Base-by-base conservation (phyloP, 1,284 basidiomycete species). In the Fomitopsis palustris region DNA sequence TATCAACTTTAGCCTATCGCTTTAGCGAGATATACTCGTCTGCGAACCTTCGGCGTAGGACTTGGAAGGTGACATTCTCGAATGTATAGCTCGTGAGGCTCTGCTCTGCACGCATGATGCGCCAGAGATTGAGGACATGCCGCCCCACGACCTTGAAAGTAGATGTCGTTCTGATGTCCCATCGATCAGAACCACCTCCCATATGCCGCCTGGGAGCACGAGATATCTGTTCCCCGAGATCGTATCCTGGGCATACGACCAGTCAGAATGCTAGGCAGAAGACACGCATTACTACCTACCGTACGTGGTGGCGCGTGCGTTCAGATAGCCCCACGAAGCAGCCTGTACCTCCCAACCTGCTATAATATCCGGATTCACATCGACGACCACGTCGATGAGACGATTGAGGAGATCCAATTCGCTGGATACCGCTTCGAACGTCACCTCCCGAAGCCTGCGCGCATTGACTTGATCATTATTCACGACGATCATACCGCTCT, bases 41-140 rank as follows among this genome's bases (percentile, higher is more conserved):
- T 3, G 54, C 64, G 60, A 57, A 93, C 93, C 95, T 80, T 71
- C 79, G 79, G 37, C 81, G 82, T 7, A 98, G 77, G 9, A 95
- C 69, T 65, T 95, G 86, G 66, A 93, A 95, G 0, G 81, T 90
- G 0, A 95, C 87, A 67, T 96, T 95, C 75, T 98, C 96, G 64
- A 98, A 92, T 0, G 92, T 88, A 72, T 98, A 96, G 59, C 84
- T 85, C 42, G 83, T 85, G 58, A 98, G 76, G 8, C 82, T 87
- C 57, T 91, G 83, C 66, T 98, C 96, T 1, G 87, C 84, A 33
- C 94, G 87, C 82, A 98, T 92, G 57, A 98, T 84, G 52, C 95
- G 81, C 96, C 95, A 98, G 14, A 95, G 77, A 65, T 98, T 97
- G 53, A 99, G 78, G 35, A 96, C 89, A 70, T 98, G 95, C 9